These are phyloP conservation scores for Camellia granthamiana DNA, from an alignment of 148 eudicot species.

Conservation along the genomic window DNA sequence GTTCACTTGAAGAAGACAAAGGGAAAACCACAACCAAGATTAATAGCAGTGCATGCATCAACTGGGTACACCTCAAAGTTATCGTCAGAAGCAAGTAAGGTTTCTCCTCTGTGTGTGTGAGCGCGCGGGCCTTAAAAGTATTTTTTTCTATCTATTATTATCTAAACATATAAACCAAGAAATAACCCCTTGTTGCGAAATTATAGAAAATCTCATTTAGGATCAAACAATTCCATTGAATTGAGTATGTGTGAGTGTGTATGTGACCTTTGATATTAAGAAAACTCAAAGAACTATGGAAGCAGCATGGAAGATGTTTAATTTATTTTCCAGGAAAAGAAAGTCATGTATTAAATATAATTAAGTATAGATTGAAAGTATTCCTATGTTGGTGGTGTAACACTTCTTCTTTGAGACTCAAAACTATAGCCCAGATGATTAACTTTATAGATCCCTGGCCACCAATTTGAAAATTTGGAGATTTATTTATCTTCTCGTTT, in stretches of 20 bases:
- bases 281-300: no score
- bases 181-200: no score
- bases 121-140: not conserved
- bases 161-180: no score
- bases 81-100: slow-evolving; percentile 71
- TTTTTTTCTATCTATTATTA: no score
- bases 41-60: slow-evolving; percentile 48
- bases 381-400: not conserved
- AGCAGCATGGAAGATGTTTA: no score
- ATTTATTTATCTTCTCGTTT: not conserved
- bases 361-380: no score
- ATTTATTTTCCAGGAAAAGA: no score
- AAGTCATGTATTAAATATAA: no score
- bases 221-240: no score
- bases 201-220: no score
- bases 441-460: not conserved
- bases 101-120: not conserved
- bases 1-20: slow-evolving; percentile 31
- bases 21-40: slow-evolving; percentile 29
- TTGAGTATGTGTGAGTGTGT: not conserved
- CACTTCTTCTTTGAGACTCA: not conserved
- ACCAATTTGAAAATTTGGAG: not conserved
- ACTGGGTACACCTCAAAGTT: slow-evolving; percentile 53
- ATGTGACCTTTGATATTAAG: not conserved
- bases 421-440: no score